Evolutionary conservation across 2,329 filamentous ascomycete species (phyloP), one percentile per base, ranked within the genome.

Genomic region (Elsinoe fawcettii): DNA sequence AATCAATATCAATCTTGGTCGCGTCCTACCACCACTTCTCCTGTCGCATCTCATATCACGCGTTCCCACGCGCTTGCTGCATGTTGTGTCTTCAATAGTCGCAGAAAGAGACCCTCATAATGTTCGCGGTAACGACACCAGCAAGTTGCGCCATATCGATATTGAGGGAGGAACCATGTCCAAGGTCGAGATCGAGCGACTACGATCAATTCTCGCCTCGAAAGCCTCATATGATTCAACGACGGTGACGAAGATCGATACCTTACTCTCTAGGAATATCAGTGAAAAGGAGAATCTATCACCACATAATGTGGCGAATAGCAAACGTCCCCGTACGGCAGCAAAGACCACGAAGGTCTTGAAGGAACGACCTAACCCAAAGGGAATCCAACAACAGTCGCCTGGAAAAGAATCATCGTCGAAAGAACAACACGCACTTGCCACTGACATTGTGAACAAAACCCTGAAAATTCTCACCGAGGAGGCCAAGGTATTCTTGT

Each of bases 361-460:
- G 7, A 51, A 47, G 11, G 56, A 53, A 16, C 44, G 27, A 25
- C 25, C 20, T 9, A 25, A 18, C 12, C 39, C 7, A 43, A 53
- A 16, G 18, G 12, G n/a, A 27, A 18, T 11, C n/a, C 1, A 18
- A 8, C 49, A 73, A 53, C 71, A 73, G 47, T 58, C 62, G 3
- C n/a, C 63, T 1, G 56, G 55, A 11, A 47, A 58, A 47, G 23
- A 9, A n/a, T 69, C 86, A 27, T 73, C 78, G 3, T 67, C 75
- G 4, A 81, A 79, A 63, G 85, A 89, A 58, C 82, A 79, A 68
- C 83, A 83, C 53, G 75, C 81, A 44, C 72, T 91, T 34, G 87
- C 87, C 11, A 89, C 87, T 0, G 81, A 90, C 60, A 76, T 89
- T 34, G 82, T 90, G 64, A 92, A 91, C 67, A 75, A 76, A 5